Evolutionary conservation across 2,329 filamentous ascomycete species (phyloP).

Genomic region (Trichoderma afroharzianum): DNA sequence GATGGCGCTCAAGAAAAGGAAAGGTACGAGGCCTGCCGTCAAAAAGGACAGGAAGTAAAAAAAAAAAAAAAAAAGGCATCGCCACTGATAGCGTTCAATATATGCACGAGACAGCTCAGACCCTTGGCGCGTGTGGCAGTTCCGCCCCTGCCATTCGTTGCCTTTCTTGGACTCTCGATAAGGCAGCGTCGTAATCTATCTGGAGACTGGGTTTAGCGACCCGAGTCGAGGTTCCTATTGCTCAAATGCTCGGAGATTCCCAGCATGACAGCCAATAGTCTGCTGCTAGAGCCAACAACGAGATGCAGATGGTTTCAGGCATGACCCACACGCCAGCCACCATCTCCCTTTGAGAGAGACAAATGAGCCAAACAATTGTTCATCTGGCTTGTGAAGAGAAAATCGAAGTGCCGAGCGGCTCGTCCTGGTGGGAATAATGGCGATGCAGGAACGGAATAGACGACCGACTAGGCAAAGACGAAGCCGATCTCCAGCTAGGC

Average conservation of each 20-base stretch:
- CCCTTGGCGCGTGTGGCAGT: neutral
- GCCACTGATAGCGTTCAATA: slow-evolving; percentile 24
- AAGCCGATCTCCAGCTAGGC: slow-evolving; percentile 53
- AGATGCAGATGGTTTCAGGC: neutral
- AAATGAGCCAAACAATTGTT: neutral
- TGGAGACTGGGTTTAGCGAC: neutral
- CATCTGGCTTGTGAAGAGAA: neutral
- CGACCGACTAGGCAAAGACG: slow-evolving; percentile 63
- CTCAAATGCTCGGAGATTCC: neutral
- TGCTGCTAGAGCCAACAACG: neutral
- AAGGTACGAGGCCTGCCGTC: neutral
- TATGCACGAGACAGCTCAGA: neutral
- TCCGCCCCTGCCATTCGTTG: slow-evolving; percentile 6
- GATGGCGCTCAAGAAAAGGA: neutral
- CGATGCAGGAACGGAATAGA: neutral
- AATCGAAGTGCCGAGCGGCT: neutral
- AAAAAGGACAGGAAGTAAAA: neutral
- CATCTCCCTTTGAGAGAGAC: neutral
- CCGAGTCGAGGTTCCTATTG: neutral
- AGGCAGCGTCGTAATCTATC: neutral
- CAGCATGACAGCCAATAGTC: neutral
- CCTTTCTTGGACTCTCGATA: slow-evolving; percentile 1
- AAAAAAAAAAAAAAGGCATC: slow-evolving; percentile 47
- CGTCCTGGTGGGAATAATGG: neutral
- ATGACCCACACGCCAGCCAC: neutral